These are phyloP conservation scores for Noccaea bulbosa DNA, from an alignment of 345 rosid genomes.

Conservation along the genomic window DNA sequence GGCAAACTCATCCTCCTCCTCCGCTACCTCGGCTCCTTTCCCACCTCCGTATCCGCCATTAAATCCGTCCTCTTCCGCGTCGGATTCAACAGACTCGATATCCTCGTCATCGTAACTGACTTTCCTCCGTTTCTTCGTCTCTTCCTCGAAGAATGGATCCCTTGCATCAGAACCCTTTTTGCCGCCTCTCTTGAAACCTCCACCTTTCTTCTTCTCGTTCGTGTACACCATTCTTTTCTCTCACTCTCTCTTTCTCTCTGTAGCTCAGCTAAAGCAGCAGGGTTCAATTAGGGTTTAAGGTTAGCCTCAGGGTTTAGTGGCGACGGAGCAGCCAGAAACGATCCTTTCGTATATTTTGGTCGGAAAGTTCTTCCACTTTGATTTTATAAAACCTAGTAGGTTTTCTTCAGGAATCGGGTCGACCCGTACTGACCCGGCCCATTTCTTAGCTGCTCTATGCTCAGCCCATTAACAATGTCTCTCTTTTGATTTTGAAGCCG, in stretches of 20 bases:
- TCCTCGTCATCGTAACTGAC: conserved; percentile 57
- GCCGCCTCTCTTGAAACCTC: conserved; percentile 40
- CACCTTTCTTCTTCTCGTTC: conserved; percentile 47
- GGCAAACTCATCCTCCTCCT: conserved; percentile 51
- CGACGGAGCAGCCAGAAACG: conserved; percentile 29
- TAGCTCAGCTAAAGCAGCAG: conserved; percentile 1
- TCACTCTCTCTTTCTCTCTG: background rate
- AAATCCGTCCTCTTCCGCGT: conserved; percentile 49
- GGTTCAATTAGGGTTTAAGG: conserved; percentile 32
- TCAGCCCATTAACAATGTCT: background rate
- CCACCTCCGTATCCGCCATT: conserved; percentile 39
- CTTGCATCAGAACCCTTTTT: conserved; percentile 40
- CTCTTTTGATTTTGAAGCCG: background rate
- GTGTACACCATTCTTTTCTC: conserved; percentile 38
- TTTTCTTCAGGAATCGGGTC: conserved; percentile 24
- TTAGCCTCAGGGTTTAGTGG: conserved; percentile 46
- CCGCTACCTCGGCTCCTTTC: conserved; percentile 36
- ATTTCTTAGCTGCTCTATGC: background rate
- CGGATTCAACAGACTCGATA: conserved; percentile 67
- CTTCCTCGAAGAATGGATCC: conserved; percentile 59
- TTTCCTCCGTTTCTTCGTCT: conserved; percentile 58
- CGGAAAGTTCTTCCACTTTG: conserved; percentile 34
- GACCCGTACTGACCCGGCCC: conserved; percentile 17
- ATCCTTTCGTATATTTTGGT: conserved; percentile 34
- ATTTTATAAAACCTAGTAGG: conserved; percentile 38